A percentile compares a stretch with the other conserved stretches of the same genome.
phyloP scores from a whole-genome alignment of 2,329 filamentous ascomycete genomes.

The Fusarium annulatum region DNA sequence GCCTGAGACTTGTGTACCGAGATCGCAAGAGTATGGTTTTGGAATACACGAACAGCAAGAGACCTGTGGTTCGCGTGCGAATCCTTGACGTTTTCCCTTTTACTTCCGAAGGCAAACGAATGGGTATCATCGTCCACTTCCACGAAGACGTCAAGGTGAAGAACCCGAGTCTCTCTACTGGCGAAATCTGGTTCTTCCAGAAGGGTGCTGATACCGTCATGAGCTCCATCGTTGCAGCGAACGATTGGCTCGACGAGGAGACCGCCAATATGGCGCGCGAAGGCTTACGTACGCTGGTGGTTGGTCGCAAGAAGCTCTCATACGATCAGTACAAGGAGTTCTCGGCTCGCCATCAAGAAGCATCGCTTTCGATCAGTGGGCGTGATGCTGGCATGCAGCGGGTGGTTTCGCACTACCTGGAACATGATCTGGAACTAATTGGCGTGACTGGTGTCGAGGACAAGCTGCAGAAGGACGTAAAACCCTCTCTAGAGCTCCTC shows the following conservation, averaged over 20 bases:
- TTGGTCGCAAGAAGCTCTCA: constrained; percentile 90
- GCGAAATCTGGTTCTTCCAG: constrained; percentile 98
- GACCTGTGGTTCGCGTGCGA: constrained; percentile 82
- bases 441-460: constrained; percentile 99
- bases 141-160: constrained; percentile 64
- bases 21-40: constrained; percentile 89
- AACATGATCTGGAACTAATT: constrained; percentile 88
- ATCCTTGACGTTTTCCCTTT: constrained; percentile 97
- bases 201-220: constrained; percentile 99
- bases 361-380: constrained; percentile 80
- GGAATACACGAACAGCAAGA: constrained; percentile 78
- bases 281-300: constrained; percentile 90
- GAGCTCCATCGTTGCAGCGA: constrained; percentile 92
- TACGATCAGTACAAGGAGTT: constrained; percentile 85
- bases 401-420: constrained; percentile 83
- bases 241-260: constrained; percentile 99
- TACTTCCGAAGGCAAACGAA: constrained; percentile 96
- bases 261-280: constrained; percentile 99
- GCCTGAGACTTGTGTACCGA: constrained; percentile 83
- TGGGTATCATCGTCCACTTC: constrained; percentile 97
- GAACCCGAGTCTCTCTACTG: constrained; percentile 63
- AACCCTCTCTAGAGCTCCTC: constrained; percentile 91
- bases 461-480: constrained; percentile 94
- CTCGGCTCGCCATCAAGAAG: constrained; percentile 77
- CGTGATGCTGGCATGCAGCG: constrained; percentile 85